A percentile compares a stretch with the other conserved stretches of the same genome.
Evolutionary conservation across 2,329 filamentous ascomycete genomes (phyloP).

Genomic region (Colletotrichum simmondsii): DNA sequence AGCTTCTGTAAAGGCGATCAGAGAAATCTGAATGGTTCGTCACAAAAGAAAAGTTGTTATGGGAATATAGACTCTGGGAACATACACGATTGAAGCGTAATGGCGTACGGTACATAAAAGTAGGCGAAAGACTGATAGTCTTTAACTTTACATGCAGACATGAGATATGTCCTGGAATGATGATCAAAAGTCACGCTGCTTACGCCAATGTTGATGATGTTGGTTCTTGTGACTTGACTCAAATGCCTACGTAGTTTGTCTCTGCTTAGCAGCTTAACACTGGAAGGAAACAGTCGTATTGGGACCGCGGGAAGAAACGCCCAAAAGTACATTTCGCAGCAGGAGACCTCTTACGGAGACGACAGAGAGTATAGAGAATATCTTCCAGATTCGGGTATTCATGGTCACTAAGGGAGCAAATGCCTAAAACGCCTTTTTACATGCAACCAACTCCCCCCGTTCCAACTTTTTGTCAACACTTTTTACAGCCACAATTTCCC

Average conservation of each 20-base stretch:
- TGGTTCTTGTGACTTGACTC: background rate
- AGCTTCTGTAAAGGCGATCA: conserved; percentile 71
- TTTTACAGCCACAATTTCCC: background rate
- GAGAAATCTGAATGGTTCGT: background rate
- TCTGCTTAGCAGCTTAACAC: no score
- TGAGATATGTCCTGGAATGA: background rate
- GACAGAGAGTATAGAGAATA: background rate
- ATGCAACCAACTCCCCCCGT: conserved; percentile 33
- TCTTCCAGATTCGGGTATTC: conserved; percentile 34
- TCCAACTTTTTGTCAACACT: conserved; percentile 23
- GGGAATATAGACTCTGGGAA: conserved; percentile 23
- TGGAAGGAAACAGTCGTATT: no score
- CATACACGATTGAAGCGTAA: conserved; percentile 19
- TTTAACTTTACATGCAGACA: conserved; percentile 14
- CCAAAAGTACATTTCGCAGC: background rate
- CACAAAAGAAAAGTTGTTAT: background rate
- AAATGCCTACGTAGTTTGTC: no score
- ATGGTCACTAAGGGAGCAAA: conserved; percentile 33
- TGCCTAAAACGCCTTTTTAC: conserved; percentile 36
- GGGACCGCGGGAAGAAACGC: background rate
- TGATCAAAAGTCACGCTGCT: background rate
- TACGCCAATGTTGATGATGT: background rate
- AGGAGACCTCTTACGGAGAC: background rate
- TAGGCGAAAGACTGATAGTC: conserved; percentile 18
- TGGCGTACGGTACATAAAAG: conserved; percentile 33